Percentiles rank a stretch among this genome's conserved stretches.
phyloP scores from a whole-genome alignment of 805 yeast species.

The Cyberlindnera euphorbiae region DNA sequence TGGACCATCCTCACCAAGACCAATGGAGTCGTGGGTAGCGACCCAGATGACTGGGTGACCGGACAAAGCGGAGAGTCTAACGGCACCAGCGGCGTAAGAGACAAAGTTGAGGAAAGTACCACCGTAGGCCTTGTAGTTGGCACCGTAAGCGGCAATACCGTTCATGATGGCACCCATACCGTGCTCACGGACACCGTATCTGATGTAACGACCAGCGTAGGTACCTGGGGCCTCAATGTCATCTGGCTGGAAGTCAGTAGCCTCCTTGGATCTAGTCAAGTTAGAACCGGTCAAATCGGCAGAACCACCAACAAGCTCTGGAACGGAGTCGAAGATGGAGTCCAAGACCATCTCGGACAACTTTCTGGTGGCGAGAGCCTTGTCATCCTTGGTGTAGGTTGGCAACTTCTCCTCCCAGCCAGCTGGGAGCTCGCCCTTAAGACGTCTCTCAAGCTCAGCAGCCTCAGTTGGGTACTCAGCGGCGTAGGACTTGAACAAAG shows the following conservation, averaged over 20 bases:
- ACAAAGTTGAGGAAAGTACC: slow-evolving; percentile 97
- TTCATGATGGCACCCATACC: slow-evolving; percentile 98
- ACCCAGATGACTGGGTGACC: slow-evolving; percentile 84
- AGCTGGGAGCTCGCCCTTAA: slow-evolving; percentile 70
- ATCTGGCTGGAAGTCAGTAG: slow-evolving; percentile 91
- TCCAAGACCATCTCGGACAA: slow-evolving; percentile 77
- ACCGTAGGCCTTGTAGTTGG: slow-evolving; percentile 85
- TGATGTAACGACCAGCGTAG: slow-evolving; percentile 87
- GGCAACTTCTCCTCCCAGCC: slow-evolving; percentile 81
- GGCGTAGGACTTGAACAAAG: slow-evolving; percentile 54
- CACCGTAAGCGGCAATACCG: slow-evolving; percentile 91
- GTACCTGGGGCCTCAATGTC: slow-evolving; percentile 72
- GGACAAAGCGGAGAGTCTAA: slow-evolving; percentile 77
- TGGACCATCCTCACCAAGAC: slow-evolving; percentile 92
- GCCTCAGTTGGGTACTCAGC: slow-evolving; percentile 72
- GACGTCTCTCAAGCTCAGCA: slow-evolving; percentile 76
- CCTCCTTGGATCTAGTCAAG: slow-evolving; percentile 81
- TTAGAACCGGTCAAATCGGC: slow-evolving; percentile 98
- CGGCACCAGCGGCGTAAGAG: slow-evolving; percentile 81
- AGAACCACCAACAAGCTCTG: slow-evolving; percentile 95
- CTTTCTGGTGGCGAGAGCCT: slow-evolving; percentile 91
- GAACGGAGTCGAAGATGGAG: slow-evolving; percentile 56
- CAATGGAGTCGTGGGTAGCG: slow-evolving; percentile 87
- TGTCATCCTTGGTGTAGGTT: slow-evolving; percentile 68
- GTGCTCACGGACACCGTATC: slow-evolving; percentile 99